Percentiles rank a stretch among this genome's conserved stretches.
Conservation (phyloP, 2,329 filamentous ascomycete species). For the Xylariaceae sp. region DNA sequence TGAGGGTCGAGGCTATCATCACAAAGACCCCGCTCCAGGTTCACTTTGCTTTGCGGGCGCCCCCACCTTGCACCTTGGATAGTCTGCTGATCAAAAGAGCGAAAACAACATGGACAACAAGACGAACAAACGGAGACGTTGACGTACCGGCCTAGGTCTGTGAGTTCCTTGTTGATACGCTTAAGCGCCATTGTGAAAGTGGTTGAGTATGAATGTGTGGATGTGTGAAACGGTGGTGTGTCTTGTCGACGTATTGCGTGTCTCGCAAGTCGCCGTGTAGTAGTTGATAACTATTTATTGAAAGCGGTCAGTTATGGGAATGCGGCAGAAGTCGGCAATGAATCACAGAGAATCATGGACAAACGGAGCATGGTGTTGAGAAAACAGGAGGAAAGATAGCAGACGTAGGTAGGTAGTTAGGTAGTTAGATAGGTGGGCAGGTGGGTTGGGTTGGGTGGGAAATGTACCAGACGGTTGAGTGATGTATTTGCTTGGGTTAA, state of each 20-base stretch:
- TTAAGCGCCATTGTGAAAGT: slow-evolving; percentile 77
- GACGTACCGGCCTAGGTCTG: slow-evolving; percentile 85
- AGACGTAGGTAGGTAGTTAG: too few species aligned
- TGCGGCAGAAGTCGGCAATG: slow-evolving; percentile 35
- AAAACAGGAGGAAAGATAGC: slow-evolving; percentile 15
- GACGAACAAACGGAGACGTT: slow-evolving; percentile 20
- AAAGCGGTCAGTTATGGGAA: slow-evolving; percentile 38
- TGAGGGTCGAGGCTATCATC: slow-evolving; percentile 25
- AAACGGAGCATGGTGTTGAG: neutral
- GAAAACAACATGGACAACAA: slow-evolving; percentile 17
- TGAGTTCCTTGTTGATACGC: slow-evolving; percentile 94
- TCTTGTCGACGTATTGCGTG: slow-evolving; percentile 23
- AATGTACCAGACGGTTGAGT: slow-evolving; percentile 23
- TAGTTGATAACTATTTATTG: slow-evolving; percentile 35
- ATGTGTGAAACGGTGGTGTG: slow-evolving; percentile 24
- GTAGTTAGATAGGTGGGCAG: too few species aligned
- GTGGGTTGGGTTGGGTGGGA: neutral
- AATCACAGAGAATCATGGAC: neutral
- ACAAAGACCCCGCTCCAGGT: slow-evolving; percentile 36
- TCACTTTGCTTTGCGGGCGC: slow-evolving; percentile 20
- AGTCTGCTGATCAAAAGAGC: slow-evolving; percentile 29
- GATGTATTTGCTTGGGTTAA: slow-evolving; percentile 13
- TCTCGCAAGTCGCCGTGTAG: slow-evolving; percentile 30
- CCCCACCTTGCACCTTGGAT: slow-evolving; percentile 42
- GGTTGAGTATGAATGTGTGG: slow-evolving; percentile 19